These are phyloP conservation scores for Crithidia expoeki DNA, from an alignment of 208 protist genomes.

Conservation along the genomic window DNA sequence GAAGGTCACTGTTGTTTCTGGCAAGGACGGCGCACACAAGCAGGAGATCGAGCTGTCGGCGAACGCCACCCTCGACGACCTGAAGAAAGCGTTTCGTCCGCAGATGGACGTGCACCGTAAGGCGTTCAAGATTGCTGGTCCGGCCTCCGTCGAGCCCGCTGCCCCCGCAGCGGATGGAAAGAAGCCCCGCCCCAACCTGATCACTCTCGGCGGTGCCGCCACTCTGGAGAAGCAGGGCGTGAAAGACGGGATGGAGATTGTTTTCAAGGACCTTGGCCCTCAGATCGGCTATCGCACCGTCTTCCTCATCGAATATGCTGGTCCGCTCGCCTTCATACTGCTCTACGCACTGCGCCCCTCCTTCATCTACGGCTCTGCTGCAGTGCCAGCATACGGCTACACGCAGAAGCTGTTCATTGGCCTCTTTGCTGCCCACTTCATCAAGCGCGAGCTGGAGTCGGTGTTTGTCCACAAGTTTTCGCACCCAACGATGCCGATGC, in stretches of 20 bases:
- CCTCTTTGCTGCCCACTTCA: conserved; percentile 92
- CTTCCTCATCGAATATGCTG: conserved; percentile 95
- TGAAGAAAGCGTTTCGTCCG: conserved; percentile 72
- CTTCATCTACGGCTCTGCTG: conserved; percentile 63
- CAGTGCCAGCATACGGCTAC: conserved; percentile 48
- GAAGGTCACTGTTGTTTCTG: conserved; percentile 76
- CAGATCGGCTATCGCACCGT: conserved; percentile 94
- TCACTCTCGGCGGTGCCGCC: conserved; percentile 52
- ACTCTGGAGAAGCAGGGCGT: conserved; percentile 71
- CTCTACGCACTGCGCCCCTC: conserved; percentile 80
- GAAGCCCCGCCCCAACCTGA: conserved; percentile 44
- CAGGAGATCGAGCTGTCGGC: conserved; percentile 63
- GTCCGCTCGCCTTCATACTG: conserved; percentile 91
- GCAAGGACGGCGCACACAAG: conserved; percentile 38
- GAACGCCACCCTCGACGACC: conserved; percentile 68
- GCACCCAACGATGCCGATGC: conserved; percentile 93
- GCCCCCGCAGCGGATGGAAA: conserved; percentile 35
- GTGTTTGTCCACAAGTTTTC: conserved; percentile 96
- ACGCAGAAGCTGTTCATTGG: conserved; percentile 81
- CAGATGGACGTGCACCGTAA: conserved; percentile 67
- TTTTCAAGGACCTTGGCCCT: conserved; percentile 93
- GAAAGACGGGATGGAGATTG: conserved; percentile 61
- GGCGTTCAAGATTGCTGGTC: conserved; percentile 65
- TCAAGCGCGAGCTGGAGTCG: conserved; percentile 94
- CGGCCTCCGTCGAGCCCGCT: conserved; percentile 26